phyloP scores from a whole-genome alignment of 331 rosid genomes.

The Malus hybrid region DNA sequence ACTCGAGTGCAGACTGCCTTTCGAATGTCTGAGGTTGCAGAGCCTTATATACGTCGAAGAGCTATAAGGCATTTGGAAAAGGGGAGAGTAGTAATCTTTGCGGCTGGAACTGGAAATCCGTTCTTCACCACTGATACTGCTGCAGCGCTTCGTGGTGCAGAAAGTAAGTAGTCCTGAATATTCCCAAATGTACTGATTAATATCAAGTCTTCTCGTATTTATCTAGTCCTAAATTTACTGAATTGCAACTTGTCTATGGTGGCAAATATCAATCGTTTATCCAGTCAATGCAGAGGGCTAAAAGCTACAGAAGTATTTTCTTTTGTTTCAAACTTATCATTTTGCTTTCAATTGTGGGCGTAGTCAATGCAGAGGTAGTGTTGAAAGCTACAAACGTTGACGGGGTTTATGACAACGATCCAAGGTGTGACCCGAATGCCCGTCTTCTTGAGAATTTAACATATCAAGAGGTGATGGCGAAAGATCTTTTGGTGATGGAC shows the following conservation, averaged over 20 bases:
- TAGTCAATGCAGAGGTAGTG: constrained; percentile 96
- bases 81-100: constrained; percentile 96
- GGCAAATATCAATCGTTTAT: background rate
- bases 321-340: constrained; percentile 4
- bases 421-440: constrained; percentile 68
- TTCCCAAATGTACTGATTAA: no score
- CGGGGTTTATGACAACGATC: constrained; percentile 76
- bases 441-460: constrained; percentile 68
- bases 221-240: background rate
- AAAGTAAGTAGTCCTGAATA: constrained; percentile 45
- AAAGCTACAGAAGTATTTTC: constrained; percentile 47
- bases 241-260: background rate
- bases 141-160: constrained; percentile 98
- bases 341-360: constrained; percentile 6
- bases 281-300: constrained; percentile 88
- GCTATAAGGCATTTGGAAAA: constrained; percentile 94
- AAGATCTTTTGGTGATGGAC: constrained; percentile 93
- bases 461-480: constrained; percentile 73
- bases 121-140: constrained; percentile 96
- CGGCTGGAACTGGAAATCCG: constrained; percentile 98
- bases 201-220: no score
- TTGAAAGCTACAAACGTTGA: constrained; percentile 96
- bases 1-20: constrained; percentile 98
- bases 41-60: constrained; percentile 94
- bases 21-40: constrained; percentile 97